Conservation (phyloP, 1,284 basidiomycete species). For the Ganoderma leucocontextum region DNA sequence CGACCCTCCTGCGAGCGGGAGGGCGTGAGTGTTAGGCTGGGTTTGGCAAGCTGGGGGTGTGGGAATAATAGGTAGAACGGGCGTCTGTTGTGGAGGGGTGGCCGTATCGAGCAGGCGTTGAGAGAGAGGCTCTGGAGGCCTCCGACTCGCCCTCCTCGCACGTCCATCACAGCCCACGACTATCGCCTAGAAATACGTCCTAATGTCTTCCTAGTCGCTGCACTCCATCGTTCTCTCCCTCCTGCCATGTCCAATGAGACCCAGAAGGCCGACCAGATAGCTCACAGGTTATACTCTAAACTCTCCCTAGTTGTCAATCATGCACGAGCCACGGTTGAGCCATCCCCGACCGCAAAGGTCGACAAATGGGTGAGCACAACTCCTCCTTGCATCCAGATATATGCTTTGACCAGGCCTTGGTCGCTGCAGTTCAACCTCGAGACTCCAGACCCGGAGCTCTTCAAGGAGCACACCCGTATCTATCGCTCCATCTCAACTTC, state of each 20-base stretch:
- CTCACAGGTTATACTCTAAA: slow-evolving; percentile 81
- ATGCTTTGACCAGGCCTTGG: slow-evolving; percentile 2
- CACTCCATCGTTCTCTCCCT: slow-evolving; percentile 33
- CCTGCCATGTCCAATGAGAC: slow-evolving; percentile 60
- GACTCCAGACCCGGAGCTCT: slow-evolving; percentile 71
- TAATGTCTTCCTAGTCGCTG: slow-evolving; percentile 40
- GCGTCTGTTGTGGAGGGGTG: slow-evolving; percentile 11
- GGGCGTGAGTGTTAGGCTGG: neutral
- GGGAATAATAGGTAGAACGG: neutral
- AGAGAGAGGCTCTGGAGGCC: slow-evolving; percentile 2
- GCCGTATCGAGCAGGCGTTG: slow-evolving; percentile 21
- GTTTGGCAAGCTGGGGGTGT: neutral
- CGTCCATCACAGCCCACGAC: slow-evolving; percentile 40
- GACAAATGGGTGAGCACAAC: slow-evolving; percentile 77
- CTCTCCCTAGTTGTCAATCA: slow-evolving; percentile 75
- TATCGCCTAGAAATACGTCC: slow-evolving; percentile 36
- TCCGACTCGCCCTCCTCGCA: slow-evolving; percentile 35
- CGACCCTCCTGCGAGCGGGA: neutral
- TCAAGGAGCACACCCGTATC: slow-evolving; percentile 65
- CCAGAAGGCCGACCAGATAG: slow-evolving; percentile 84
- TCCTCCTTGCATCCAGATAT: neutral
- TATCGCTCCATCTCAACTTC: slow-evolving; percentile 68
- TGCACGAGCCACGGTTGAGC: slow-evolving; percentile 66
- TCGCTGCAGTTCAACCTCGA: slow-evolving; percentile 78
- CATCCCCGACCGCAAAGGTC: slow-evolving; percentile 53